Percentiles rank a stretch among this genome's conserved stretches.
Evolutionary conservation across 2,329 filamentous ascomycete genomes (phyloP).

Genomic region (Neonectria hederae): DNA sequence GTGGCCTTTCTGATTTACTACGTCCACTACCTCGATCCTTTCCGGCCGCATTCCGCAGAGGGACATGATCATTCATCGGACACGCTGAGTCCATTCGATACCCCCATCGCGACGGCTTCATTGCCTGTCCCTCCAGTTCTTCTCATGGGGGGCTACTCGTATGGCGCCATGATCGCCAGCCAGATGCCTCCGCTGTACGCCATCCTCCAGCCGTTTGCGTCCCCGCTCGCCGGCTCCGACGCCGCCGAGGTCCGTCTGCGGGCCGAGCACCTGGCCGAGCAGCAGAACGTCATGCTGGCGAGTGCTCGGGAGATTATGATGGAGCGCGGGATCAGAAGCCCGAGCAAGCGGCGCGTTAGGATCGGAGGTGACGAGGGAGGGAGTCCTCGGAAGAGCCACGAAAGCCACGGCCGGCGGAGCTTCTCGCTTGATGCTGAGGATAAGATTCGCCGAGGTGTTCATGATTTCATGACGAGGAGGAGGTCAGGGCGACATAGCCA

Average conservation of each 20-base stretch:
- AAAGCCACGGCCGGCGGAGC: constrained; percentile 44
- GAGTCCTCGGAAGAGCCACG: constrained; percentile 51
- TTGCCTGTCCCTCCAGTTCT: constrained; percentile 47
- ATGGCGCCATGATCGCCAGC: constrained; percentile 84
- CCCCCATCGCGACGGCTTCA: background rate
- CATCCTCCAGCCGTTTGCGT: constrained; percentile 69
- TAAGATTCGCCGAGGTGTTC: constrained; percentile 56
- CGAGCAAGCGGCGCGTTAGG: constrained; percentile 53
- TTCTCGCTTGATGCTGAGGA: constrained; percentile 60
- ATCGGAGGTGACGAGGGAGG: constrained; percentile 61
- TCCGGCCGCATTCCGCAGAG: constrained; percentile 33
- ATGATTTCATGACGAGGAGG: constrained; percentile 57
- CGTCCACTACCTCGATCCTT: constrained; percentile 65
- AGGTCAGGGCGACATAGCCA: constrained; percentile 37
- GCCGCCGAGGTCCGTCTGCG: constrained; percentile 75
- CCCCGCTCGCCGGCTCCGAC: constrained; percentile 62
- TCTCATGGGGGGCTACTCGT: constrained; percentile 85
- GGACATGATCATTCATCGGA: background rate
- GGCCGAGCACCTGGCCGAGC: constrained; percentile 73
- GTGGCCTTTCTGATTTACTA: constrained; percentile 84
- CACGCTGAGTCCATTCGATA: constrained; percentile 1
- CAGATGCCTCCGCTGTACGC: constrained; percentile 71
- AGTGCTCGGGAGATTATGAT: constrained; percentile 47
- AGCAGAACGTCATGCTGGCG: constrained; percentile 63
- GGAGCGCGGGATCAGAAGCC: constrained; percentile 40